Evolutionary conservation across 2,329 filamentous ascomycete species (phyloP).

Genomic region (Tolypocladium ovalisporum): DNA sequence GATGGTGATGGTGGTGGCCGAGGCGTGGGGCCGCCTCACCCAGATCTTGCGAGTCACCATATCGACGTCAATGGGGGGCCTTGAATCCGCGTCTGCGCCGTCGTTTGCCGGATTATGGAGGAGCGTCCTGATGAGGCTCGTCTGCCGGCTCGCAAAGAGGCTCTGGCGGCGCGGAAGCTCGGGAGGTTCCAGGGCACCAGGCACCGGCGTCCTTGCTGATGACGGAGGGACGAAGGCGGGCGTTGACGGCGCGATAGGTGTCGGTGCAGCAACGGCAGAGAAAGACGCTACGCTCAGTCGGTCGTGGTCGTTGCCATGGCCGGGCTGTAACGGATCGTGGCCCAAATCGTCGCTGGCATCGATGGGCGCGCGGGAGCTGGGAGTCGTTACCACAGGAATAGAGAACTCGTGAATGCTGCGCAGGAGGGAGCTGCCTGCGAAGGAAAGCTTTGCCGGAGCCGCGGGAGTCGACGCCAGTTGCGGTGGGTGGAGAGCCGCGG

Average conservation of each 20-base stretch:
- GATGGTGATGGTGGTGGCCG: conserved; percentile 77
- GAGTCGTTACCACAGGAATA: background rate
- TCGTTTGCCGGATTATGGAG: conserved; percentile 13
- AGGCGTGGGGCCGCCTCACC: conserved; percentile 80
- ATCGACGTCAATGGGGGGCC: conserved; percentile 27
- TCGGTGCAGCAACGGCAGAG: background rate
- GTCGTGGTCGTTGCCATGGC: conserved; percentile 13
- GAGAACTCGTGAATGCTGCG: conserved; percentile 3
- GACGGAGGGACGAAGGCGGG: conserved; percentile 5
- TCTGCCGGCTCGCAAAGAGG: conserved; percentile 26
- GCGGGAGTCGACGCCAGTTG: background rate
- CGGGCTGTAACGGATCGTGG: conserved; percentile 1
- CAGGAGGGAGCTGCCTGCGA: background rate
- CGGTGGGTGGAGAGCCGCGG: background rate
- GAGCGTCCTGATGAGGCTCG: conserved; percentile 19
- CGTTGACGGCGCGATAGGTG: conserved; percentile 11
- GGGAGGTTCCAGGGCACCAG: conserved; percentile 11
- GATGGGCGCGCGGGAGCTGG: conserved; percentile 7
- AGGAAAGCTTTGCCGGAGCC: background rate
- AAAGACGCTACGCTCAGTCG: conserved; percentile 14
- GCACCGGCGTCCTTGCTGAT: conserved; percentile 4
- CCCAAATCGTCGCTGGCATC: conserved; percentile 10
- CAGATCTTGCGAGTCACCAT: conserved; percentile 77
- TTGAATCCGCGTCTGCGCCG: conserved; percentile 7
- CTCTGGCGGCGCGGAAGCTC: conserved; percentile 16